Base-by-base conservation (phyloP, 2,329 filamentous ascomycete genomes). In the Fusarium liriodendri region DNA sequence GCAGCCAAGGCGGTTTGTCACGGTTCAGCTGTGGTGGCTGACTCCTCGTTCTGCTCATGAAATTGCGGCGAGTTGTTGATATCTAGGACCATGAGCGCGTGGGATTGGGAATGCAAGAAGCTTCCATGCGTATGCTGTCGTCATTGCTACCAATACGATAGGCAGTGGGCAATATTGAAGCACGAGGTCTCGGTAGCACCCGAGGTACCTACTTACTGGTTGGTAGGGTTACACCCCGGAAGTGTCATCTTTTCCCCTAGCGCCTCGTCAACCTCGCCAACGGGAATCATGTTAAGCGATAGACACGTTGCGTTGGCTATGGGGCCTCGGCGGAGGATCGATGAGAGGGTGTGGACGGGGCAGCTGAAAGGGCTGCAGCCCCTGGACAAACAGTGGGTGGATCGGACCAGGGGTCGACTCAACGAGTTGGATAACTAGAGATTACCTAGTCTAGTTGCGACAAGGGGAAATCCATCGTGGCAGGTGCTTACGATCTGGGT, bases 281-380 rank as follows among this genome's bases (percentile, higher is more conserved):
- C 71, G 72, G 71, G 2, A 37, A 6, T 25, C 71, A 32, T 29
- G 35, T 40, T 67, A 64, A 64, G 9, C 52, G 42, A 10, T 42
- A 66, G 59, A 20, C 32, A 64, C 59, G 47, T 52, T 52, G 47
- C 47, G 47, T 52, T 52, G 25, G 47, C 25, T 52, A 52, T 52
- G 47, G 47, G 27, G 47, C 16, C 55, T 35, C 11, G 55, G 35
- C 55, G 33, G 35, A 35, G 33, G 55, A 35, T 35, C 55, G 33
- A 40, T 40, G 55, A 40, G 33, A 29, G 55, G 35, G 33, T 22
- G 55, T 38, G 32, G 55, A 16, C 11, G 25, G 22, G 29, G 33
- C 18, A 58, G 54, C 14, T 58, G 54, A 58, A 40, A 14, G 32
- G n/a, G 33, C 35, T 59, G 55, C 55, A 13, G 35, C 55, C 55